Conservation (phyloP, 1,284 basidiomycete species). For the Blastosporella zonata region DNA sequence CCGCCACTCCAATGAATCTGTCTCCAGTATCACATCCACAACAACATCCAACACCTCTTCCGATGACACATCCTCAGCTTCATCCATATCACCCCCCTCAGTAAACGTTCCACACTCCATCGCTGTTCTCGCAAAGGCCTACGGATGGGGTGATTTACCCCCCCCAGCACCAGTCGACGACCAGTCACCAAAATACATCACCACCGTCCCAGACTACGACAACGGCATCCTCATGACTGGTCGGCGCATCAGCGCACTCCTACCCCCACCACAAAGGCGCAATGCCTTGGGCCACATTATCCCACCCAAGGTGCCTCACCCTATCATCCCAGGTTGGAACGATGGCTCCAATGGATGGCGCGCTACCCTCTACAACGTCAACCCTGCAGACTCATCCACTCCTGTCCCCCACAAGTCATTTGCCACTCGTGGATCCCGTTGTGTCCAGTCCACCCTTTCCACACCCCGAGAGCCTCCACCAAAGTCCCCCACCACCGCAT, state of each 20-base stretch:
- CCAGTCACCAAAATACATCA: slow-evolving; percentile 20
- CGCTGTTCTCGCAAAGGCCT: slow-evolving; percentile 49
- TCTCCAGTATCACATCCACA: slow-evolving; percentile 19
- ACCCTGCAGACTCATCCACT: slow-evolving; percentile 25
- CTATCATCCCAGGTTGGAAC: slow-evolving; percentile 62
- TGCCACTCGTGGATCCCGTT: slow-evolving; percentile 43
- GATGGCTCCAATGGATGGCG: slow-evolving; percentile 67
- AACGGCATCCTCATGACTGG: slow-evolving; percentile 65
- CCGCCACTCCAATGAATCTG: slow-evolving; percentile 33
- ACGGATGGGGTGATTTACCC: slow-evolving; percentile 55
- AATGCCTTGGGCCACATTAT: slow-evolving; percentile 32
- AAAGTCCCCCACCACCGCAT: slow-evolving; percentile 23
- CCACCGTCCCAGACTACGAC: slow-evolving; percentile 36
- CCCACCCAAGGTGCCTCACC: slow-evolving; percentile 28
- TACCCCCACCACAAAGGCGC: slow-evolving; percentile 38
- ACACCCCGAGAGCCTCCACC: slow-evolving; percentile 23
- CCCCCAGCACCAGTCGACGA: slow-evolving; percentile 42
- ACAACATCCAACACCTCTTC: slow-evolving; percentile 39
- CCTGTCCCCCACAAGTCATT: slow-evolving; percentile 40
- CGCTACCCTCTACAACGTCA: slow-evolving; percentile 48
- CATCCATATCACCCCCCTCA: slow-evolving; percentile 28
- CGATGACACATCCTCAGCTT: slow-evolving; percentile 37
- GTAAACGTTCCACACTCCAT: slow-evolving; percentile 38
- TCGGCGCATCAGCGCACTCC: slow-evolving; percentile 52
- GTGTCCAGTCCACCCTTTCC: slow-evolving; percentile 46